These are phyloP conservation scores for Ceratocystis cubensis DNA, from an alignment of 2,329 filamentous ascomycete species.

Conservation along the genomic window DNA sequence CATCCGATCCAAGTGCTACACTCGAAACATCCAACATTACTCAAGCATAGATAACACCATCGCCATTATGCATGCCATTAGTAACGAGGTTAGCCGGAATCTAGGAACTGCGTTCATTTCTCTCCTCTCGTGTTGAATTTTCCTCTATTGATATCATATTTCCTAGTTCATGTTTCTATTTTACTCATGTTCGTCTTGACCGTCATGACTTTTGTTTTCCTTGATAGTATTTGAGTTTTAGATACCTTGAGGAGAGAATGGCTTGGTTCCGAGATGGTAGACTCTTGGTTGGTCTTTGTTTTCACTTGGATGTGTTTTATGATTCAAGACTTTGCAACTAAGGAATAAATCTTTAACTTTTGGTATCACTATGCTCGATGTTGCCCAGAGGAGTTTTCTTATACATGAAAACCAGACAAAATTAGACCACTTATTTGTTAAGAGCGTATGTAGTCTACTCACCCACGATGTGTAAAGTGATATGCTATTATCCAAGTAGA, in stretches of 20 bases:
- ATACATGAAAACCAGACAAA: background rate
- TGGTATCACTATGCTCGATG: background rate
- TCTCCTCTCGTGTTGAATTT: background rate
- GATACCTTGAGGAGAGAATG: conserved; percentile 19
- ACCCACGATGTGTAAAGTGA: background rate
- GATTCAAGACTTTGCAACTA: background rate
- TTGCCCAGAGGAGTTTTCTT: background rate
- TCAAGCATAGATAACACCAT: background rate
- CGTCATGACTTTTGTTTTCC: conserved; percentile 10
- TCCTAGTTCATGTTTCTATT: conserved; percentile 19
- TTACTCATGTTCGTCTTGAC: conserved; percentile 21
- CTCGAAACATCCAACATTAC: background rate
- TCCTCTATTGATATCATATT: conserved; percentile 1
- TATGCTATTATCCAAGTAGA: conserved; percentile 4
- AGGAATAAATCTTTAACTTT: background rate
- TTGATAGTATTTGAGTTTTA: conserved; percentile 8
- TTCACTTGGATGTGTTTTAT: background rate
- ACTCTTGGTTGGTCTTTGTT: background rate
- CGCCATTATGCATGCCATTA: too few species aligned
- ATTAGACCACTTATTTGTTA: background rate
- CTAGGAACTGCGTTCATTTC: background rate
- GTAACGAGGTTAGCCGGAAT: too few species aligned
- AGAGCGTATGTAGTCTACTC: background rate
- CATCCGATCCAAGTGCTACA: background rate
- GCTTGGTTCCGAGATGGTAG: background rate